Evolutionary conservation across 2,329 filamentous ascomycete species (phyloP).

Genomic region (Delphinella strobiligena): DNA sequence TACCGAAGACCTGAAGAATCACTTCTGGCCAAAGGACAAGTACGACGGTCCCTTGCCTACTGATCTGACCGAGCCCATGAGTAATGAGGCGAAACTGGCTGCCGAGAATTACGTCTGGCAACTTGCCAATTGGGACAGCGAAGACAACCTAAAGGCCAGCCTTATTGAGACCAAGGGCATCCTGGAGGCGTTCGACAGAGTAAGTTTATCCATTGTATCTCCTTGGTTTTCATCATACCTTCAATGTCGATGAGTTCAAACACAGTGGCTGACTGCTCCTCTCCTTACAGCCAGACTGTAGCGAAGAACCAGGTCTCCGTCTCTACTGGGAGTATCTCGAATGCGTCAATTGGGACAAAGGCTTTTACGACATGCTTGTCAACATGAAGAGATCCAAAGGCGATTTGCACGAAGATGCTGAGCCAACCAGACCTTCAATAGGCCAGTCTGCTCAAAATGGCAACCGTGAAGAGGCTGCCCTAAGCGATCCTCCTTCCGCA

Average conservation of each 20-base stretch:
- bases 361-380: constrained; percentile 31
- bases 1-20: constrained; percentile 25
- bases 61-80: no score
- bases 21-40: constrained; percentile 30
- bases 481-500: no score
- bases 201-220: constrained; percentile 19
- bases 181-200: constrained; percentile 27
- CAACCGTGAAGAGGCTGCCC: no score
- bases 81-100: no score
- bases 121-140: constrained; percentile 29
- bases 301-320: constrained; percentile 27
- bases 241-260: not conserved
- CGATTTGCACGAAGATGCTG: not conserved
- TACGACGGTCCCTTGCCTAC: constrained; percentile 25
- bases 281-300: constrained; percentile 8
- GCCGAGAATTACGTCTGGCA: constrained; percentile 17
- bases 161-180: constrained; percentile 26
- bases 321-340: constrained; percentile 38
- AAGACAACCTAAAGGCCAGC: constrained; percentile 22
- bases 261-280: not conserved
- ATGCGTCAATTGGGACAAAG: constrained; percentile 28
- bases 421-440: no score
- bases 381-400: constrained; percentile 7
- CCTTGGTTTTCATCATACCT: not conserved
- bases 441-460: no score